A percentile compares a stretch with the other conserved stretches of the same genome.
Conservation (phyloP, 202 grass and related monocot species). For the Eragrostis tef region DNA sequence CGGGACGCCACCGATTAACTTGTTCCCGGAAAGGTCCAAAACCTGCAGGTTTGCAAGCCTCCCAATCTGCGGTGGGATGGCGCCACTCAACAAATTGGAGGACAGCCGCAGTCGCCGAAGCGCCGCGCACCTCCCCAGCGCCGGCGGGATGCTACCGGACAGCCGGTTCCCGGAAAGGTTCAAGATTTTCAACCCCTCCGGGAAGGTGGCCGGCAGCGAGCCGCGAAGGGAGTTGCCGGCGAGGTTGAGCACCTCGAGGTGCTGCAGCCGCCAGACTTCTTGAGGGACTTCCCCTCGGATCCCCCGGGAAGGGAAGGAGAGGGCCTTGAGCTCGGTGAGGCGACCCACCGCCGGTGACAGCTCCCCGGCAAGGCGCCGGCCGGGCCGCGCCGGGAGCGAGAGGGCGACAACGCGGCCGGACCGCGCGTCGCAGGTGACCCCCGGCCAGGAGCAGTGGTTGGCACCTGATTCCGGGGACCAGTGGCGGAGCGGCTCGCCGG, state of each 20-base stretch:
- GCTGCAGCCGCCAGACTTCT: conserved; percentile 63
- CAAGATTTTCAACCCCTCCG: conserved; percentile 54
- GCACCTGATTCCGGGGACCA: conserved; percentile 47
- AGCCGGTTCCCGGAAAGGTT: conserved; percentile 75
- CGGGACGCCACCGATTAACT: conserved; percentile 63
- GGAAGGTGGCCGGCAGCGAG: conserved; percentile 58
- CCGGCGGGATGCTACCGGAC: conserved; percentile 57
- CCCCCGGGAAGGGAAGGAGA: conserved; percentile 58
- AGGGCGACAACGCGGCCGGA: conserved; percentile 62
- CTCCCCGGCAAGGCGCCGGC: too few species aligned
- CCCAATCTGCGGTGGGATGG: conserved; percentile 70
- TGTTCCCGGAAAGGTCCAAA: conserved; percentile 77
- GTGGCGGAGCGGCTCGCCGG: conserved; percentile 42
- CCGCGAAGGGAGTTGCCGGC: conserved; percentile 64
- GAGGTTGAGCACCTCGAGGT: conserved; percentile 68
- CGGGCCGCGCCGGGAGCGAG: conserved; percentile 37
- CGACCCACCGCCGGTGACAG: conserved; percentile 54
- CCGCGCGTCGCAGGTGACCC: conserved; percentile 59
- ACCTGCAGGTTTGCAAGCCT: conserved; percentile 56
- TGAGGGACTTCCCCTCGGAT: conserved; percentile 63
- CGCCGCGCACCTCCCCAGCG: conserved; percentile 50
- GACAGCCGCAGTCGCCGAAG: conserved; percentile 59
- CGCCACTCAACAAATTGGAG: conserved; percentile 63
- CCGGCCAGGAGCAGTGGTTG: conserved; percentile 66
- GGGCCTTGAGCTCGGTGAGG: conserved; percentile 60